phyloP scores from a whole-genome alignment of 164 flowering plant genomes.

The Stephania japonica region DNA sequence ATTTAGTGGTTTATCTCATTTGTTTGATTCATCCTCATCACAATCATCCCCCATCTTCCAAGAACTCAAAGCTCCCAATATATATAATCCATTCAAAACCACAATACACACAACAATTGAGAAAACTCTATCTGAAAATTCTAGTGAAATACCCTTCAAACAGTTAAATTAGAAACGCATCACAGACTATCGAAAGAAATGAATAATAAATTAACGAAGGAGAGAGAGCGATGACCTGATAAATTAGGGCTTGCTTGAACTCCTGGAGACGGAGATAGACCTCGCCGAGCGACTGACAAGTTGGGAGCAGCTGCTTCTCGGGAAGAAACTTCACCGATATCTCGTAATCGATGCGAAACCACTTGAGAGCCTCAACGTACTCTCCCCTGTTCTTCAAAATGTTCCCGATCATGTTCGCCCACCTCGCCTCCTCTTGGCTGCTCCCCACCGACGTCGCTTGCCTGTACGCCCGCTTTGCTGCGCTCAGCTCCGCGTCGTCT shows the following conservation, averaged over 20 bases:
- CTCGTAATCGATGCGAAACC: slow-evolving; percentile 83
- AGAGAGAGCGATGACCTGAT: slow-evolving; percentile 51
- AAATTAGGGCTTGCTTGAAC: slow-evolving; percentile 63
- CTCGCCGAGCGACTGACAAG: slow-evolving; percentile 95
- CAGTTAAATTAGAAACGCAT: no score
- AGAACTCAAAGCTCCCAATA: no score
- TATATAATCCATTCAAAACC: no score
- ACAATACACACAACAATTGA: no score
- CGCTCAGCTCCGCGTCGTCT: slow-evolving; percentile 40
- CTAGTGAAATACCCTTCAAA: no score
- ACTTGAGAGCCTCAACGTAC: slow-evolving; percentile 75
- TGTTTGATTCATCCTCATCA: no score
- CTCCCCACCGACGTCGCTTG: slow-evolving; percentile 61
- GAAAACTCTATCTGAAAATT: no score
- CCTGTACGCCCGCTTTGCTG: slow-evolving; percentile 68
- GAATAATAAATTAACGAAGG: not conserved
- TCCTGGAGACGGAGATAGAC: slow-evolving; percentile 61
- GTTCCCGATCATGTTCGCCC: slow-evolving; percentile 91
- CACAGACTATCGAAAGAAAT: no score
- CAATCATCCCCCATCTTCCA: no score
- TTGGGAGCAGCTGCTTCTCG: slow-evolving; percentile 64
- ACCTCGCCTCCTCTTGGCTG: slow-evolving; percentile 79
- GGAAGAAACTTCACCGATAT: slow-evolving; percentile 60
- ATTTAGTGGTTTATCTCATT: no score
- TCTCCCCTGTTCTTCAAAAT: slow-evolving; percentile 74